These are phyloP conservation scores for Xylaria sp. DNA, from an alignment of 2,329 filamentous ascomycete species.

Conservation along the genomic window DNA sequence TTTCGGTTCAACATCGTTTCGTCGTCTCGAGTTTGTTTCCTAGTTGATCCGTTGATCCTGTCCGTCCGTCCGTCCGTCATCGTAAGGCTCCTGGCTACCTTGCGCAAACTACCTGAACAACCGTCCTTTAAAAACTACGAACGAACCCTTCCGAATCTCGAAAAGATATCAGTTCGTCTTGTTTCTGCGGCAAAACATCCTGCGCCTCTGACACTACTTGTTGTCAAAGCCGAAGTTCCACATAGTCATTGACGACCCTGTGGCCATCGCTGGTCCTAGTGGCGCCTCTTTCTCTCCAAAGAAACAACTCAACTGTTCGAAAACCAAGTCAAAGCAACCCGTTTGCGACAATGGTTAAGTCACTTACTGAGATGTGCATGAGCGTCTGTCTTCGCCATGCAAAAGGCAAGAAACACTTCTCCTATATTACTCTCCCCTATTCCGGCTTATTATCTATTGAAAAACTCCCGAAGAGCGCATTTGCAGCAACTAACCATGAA, in stretches of 20 bases:
- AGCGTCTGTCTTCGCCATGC: conserved; percentile 50
- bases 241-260: conserved; percentile 15
- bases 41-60: conserved; percentile 9
- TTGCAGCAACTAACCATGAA: conserved; percentile 13
- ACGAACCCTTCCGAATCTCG: too few species aligned
- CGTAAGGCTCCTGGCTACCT: too few species aligned
- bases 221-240: too few species aligned
- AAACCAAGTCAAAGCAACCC: not conserved
- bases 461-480: not conserved
- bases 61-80: too few species aligned
- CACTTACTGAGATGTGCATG: conserved; percentile 48
- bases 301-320: not conserved
- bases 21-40: not conserved
- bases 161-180: too few species aligned
- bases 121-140: too few species aligned
- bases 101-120: too few species aligned
- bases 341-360: conserved; percentile 34
- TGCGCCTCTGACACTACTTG: too few species aligned
- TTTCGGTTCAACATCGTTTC: not conserved
- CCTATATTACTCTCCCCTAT: not conserved
- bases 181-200: too few species aligned
- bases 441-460: not conserved
- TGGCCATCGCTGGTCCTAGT: conserved; percentile 14
- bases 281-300: too few species aligned
- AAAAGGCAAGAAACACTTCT: conserved; percentile 27